Base-by-base conservation (phyloP, 2,329 filamentous ascomycete genomes). In the Paecilomyces niveus region DNA sequence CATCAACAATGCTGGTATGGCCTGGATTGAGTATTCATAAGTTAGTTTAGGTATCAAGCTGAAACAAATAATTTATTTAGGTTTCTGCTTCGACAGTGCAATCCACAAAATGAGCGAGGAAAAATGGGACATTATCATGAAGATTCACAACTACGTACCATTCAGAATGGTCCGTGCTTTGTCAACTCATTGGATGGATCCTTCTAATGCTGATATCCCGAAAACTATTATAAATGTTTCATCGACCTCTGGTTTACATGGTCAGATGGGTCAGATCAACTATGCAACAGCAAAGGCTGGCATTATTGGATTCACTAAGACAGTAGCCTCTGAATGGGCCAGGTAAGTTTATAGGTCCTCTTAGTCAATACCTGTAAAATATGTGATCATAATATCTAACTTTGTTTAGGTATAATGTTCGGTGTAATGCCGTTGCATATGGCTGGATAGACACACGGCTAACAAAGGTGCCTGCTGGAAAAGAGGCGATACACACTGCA, bases 81-180 rank as follows among this genome's bases (percentile, higher is more conserved):
- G 24, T 26, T 26, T 26, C 24, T 26, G 24, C 24, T 26, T 26
- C 24, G 24, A 26, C 24, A 26, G 24, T 5, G 24, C 24, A 26
- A 26, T 26, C 5, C 24, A 26, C 5, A 26, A 26, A 26, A 26
- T 26, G 24, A 26, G 24, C 24, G 24, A 26, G 5, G 24, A 26
- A 15, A 60, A 61, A 29, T 62, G 58, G 26, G 61, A 81, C 61
- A 82, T 78, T 8, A 82, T 82, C 63, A 70, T 82, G 58, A 75
- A 77, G 57, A 70, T 82, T 33, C 80, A 83, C 68, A 76, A 70
- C 61, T 80, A 78, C n/a, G 78, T 76, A 13, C 80, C 80, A 3
- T 83, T 82, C 74, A 81, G 80, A 68, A 75, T 83, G 60, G 70
- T 81, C 54, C 70, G 80, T 53, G 76, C 74, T 3, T 76, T 79